Base-by-base conservation (phyloP, 768 basidiomycete genomes). In the Epithele typhae region DNA sequence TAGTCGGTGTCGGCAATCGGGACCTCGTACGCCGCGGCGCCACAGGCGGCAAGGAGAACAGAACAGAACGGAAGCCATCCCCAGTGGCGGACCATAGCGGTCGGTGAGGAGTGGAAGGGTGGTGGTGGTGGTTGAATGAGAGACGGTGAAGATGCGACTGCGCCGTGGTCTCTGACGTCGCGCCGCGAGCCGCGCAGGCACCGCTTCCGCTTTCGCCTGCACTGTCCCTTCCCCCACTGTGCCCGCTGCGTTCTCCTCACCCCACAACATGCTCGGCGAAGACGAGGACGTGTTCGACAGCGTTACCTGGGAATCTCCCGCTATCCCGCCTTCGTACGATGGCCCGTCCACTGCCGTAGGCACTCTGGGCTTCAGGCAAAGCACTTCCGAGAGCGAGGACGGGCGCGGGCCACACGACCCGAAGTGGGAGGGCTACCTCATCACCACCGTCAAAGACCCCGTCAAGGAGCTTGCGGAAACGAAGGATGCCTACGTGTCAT, bases 401-500 rank as follows among this genome's bases (percentile, higher is more conserved):
- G 77, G 76, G n/a, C 64, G 66, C 6, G 71, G 73, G 2, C 87
- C 90, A 14, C 78, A 82, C 53, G 84, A 90, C 60, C 88, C 90
- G 41, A 92, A 90, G 67, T 92, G 90, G 90, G 91, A 92, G 64
- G 91, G 90, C 9, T 84, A 84, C 65, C 80, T 92, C 51, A 75
- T 85, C 41, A 87, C 86, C 21, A 71, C 73, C 37, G 92, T 98
- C 54, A 82, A 84, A 59, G 94, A 98, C 64, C 94, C 95, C 23
- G 82, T 92, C 52, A 97, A 95, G 65, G 94, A 97, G 65, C 77
- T 97, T 22, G 87, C 94, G 49, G 95, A 96, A 58, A 95, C 93
- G 25, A 97, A 96, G 71, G 95, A 99, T 62, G 86, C 90, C 51
- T 97, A 92, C 68, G 92, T 96, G 40, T 94, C 92, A 33, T 99